Percentiles rank a stretch among this genome's conserved stretches.
Evolutionary conservation across 257 asterid species (phyloP).

Genomic region (Rubia yunnanensis): DNA sequence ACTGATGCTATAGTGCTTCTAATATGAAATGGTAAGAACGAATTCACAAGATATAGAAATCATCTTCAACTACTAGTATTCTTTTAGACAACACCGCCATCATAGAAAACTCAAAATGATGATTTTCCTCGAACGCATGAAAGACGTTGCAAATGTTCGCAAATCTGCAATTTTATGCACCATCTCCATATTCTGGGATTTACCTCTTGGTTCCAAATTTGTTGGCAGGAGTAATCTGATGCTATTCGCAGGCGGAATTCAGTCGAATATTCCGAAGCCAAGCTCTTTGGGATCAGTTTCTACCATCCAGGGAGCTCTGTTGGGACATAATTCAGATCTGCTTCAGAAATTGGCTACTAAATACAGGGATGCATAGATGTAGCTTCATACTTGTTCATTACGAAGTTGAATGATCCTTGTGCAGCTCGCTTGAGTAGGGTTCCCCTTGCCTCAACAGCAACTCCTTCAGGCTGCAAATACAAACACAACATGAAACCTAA

Average conservation of each 20-base stretch:
- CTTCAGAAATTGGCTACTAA: background rate
- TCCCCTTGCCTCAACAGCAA: constrained; percentile 82
- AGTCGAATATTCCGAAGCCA: constrained; percentile 70
- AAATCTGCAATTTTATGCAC: no score
- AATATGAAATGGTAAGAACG: background rate
- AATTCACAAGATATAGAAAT: background rate
- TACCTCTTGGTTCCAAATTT: background rate
- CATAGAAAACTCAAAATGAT: background rate
- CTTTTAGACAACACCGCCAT: background rate
- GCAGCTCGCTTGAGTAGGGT: constrained; percentile 69
- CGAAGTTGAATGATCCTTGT: constrained; percentile 70
- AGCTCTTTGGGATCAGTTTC: constrained; percentile 82
- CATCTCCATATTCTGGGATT: background rate
- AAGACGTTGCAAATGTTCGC: background rate
- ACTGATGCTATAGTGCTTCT: no score
- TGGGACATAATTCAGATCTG: constrained; percentile 1
- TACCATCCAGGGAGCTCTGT: constrained; percentile 98
- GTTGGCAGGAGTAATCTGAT: background rate
- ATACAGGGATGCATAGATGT: background rate
- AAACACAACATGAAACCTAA: background rate
- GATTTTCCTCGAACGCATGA: background rate
- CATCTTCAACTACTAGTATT: no score
- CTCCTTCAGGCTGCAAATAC: constrained; percentile 60
- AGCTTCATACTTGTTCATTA: constrained; percentile 36
- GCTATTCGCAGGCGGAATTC: constrained; percentile 6